These are phyloP conservation scores for Mallotus repandus DNA, from an alignment of 441 rosid species.

Conservation along the genomic window DNA sequence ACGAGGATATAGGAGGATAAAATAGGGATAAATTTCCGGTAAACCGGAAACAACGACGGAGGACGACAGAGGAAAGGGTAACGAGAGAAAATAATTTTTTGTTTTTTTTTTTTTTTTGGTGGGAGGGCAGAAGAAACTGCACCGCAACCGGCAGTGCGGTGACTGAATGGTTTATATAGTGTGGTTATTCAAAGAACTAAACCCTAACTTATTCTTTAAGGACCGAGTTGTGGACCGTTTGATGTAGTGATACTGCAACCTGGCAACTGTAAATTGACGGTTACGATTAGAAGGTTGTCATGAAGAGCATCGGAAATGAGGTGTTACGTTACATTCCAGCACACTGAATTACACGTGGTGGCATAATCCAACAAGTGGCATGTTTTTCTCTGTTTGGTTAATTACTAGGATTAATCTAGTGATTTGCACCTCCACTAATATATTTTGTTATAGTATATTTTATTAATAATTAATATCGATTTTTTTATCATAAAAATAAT, in stretches of 20 bases:
- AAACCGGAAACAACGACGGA: constrained; percentile 25
- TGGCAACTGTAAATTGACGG: not conserved
- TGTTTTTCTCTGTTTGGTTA: not conserved
- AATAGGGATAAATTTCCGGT: constrained; percentile 42
- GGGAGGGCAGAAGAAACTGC: constrained; percentile 58
- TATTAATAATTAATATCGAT: too few species aligned
- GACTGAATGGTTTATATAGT: constrained; percentile 32
- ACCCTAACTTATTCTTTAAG: constrained; percentile 35
- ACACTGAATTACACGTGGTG: constrained; percentile 8
- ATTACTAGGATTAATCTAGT: not conserved
- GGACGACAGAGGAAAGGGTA: constrained; percentile 24
- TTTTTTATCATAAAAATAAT: too few species aligned
- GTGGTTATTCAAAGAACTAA: not conserved
- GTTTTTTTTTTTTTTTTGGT: constrained; percentile 24
- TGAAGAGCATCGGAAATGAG: not conserved
- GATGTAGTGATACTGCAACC: constrained; percentile 3
- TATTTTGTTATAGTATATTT: too few species aligned
- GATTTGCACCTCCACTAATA: too few species aligned
- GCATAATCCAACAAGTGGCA: not conserved
- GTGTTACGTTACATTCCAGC: not conserved
- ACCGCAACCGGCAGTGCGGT: constrained; percentile 36
- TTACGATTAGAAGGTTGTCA: not conserved
- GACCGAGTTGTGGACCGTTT: constrained; percentile 15
- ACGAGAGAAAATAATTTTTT: constrained; percentile 7
- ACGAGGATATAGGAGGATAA: constrained; percentile 25